Evolutionary conservation across 225 moss, liverwort and hornwort species (phyloP).

Genomic region (Bryoerythrophyllum caledonicum): DNA sequence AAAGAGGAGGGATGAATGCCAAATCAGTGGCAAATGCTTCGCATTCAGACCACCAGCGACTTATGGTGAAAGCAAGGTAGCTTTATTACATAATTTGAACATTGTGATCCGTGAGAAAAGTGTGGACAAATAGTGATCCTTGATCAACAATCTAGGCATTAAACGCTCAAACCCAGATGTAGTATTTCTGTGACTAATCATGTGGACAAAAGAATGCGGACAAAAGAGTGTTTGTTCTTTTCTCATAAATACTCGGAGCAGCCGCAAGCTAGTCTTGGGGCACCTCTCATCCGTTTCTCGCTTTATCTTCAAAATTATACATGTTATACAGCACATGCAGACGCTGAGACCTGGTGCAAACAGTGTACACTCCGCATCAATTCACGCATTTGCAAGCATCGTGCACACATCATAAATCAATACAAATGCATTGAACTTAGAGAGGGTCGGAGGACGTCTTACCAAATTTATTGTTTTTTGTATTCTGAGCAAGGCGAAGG

Average conservation of each 20-base stretch:
- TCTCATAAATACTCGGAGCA: conserved; percentile 34
- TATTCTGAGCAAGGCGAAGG: conserved; percentile 23
- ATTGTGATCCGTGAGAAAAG: conserved; percentile 33
- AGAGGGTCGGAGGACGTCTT: background rate
- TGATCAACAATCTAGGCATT: conserved; percentile 43
- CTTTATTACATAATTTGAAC: conserved; percentile 46
- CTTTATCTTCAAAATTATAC: conserved; percentile 37
- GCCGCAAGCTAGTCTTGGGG: conserved; percentile 44
- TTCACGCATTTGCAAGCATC: too few species aligned
- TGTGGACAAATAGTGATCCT: conserved; percentile 31
- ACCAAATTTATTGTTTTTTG: conserved; percentile 43
- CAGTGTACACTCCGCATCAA: conserved; percentile 16
- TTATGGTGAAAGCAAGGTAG: conserved; percentile 33
- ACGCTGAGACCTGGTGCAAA: conserved; percentile 43
- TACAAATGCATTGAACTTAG: background rate
- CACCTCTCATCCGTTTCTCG: conserved; percentile 31
- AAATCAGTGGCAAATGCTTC: too few species aligned
- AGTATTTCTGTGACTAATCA: conserved; percentile 39
- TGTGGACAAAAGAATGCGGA: conserved; percentile 43
- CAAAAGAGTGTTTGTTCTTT: conserved; percentile 39
- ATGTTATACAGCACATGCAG: conserved; percentile 39
- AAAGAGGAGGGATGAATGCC: too few species aligned
- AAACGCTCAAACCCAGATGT: conserved; percentile 33
- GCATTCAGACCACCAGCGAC: background rate
- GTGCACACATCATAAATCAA: conserved; percentile 4